phyloP scores from a whole-genome alignment of 208 protist species.

The Crithidia mellificae region DNA sequence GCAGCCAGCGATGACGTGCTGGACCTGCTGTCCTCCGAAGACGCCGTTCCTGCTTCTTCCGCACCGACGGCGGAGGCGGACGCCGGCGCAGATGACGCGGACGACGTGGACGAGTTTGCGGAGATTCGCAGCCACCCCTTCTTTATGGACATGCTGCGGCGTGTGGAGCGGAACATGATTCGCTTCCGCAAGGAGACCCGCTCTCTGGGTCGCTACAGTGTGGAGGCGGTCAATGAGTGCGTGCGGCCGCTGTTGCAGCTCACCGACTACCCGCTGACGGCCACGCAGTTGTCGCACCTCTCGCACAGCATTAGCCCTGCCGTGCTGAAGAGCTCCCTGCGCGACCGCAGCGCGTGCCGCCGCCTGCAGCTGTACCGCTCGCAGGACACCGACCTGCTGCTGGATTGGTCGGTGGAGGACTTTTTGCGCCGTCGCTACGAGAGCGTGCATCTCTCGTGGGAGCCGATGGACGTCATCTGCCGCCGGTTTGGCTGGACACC shows the following conservation, averaged over 20 bases:
- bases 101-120: conserved; percentile 43
- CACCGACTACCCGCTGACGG: conserved; percentile 84
- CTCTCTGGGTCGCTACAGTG: conserved; percentile 59
- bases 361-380: conserved; percentile 83
- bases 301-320: conserved; percentile 63
- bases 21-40: conserved; percentile 6
- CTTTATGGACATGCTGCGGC: conserved; percentile 71
- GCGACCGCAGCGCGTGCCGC: conserved; percentile 51
- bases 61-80: neutral
- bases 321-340: conserved; percentile 66
- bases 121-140: conserved; percentile 75
- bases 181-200: conserved; percentile 77
- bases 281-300: conserved; percentile 58
- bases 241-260: conserved; percentile 87
- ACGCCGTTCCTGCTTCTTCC: neutral
- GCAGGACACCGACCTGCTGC: conserved; percentile 69
- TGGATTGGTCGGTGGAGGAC: conserved; percentile 89
- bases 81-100: conserved; percentile 12
- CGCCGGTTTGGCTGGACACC: conserved; percentile 79
- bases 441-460: conserved; percentile 90
- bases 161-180: conserved; percentile 75
- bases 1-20: conserved; percentile 10
- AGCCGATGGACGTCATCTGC: conserved; percentile 81
- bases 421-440: conserved; percentile 91
- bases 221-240: conserved; percentile 71